These are phyloP conservation scores for Clavispora vitiphila DNA, from an alignment of 805 yeast species.

Conservation along the genomic window DNA sequence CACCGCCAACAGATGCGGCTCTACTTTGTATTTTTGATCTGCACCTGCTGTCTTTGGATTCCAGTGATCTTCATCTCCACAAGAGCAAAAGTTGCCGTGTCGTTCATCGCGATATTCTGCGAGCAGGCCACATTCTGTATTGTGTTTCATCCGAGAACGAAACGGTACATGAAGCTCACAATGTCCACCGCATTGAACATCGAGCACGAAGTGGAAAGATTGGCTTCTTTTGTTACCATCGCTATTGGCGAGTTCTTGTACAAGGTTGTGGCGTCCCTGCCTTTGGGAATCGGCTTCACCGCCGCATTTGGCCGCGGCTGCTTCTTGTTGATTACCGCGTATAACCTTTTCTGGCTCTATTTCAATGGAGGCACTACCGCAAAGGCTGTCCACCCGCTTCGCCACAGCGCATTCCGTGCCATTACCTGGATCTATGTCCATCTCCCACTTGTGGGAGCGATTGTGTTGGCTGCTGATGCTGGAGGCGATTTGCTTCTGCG, in stretches of 20 bases:
- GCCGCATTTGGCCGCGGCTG: slow-evolving; percentile 44
- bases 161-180: slow-evolving; percentile 36
- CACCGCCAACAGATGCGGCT: slow-evolving; percentile 47
- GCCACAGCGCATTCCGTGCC: slow-evolving; percentile 45
- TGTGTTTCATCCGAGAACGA: slow-evolving; percentile 45
- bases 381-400: slow-evolving; percentile 49
- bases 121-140: slow-evolving; percentile 38
- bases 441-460: slow-evolving; percentile 45
- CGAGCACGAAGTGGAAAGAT: slow-evolving; percentile 63
- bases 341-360: slow-evolving; percentile 48
- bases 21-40: slow-evolving; percentile 25
- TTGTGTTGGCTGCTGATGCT: slow-evolving; percentile 56
- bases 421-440: slow-evolving; percentile 43
- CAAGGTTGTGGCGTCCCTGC: slow-evolving; percentile 45
- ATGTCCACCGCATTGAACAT: slow-evolving; percentile 59
- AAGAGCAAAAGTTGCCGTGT: slow-evolving; percentile 43
- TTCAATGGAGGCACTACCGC: slow-evolving; percentile 47
- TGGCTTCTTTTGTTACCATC: slow-evolving; percentile 53
- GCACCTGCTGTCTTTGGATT: slow-evolving; percentile 44
- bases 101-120: slow-evolving; percentile 34
- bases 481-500: slow-evolving; percentile 43
- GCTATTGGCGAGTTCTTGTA: slow-evolving; percentile 63
- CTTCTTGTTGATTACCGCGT: slow-evolving; percentile 44
- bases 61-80: slow-evolving; percentile 45
- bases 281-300: slow-evolving; percentile 44